phyloP scores from a whole-genome alignment of 768 basidiomycete genomes.

The Rhodotorula graminis region DNA sequence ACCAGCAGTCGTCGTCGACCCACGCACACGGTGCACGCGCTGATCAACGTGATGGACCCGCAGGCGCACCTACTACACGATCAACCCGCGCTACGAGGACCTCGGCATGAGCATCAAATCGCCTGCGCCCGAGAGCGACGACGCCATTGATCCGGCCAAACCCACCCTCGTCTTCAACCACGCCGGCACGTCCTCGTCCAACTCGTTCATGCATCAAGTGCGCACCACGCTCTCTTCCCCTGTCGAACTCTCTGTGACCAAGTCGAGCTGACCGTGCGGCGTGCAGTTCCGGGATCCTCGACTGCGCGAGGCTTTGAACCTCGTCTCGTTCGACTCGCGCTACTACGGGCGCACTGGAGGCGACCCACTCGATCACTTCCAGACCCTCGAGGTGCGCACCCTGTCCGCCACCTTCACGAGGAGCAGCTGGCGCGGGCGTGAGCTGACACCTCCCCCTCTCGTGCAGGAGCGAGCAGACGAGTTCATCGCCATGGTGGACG shows the following conservation, averaged over 20 bases:
- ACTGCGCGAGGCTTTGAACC: conserved; percentile 8
- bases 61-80: conserved; percentile 20
- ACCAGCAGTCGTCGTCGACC: too few relatives aligned
- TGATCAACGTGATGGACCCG: too few relatives aligned
- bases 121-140: neutral
- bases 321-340: conserved; percentile 17
- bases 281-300: conserved; percentile 14
- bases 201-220: conserved; percentile 27
- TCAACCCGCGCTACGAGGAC: conserved; percentile 6
- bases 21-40: too few relatives aligned
- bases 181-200: conserved; percentile 9
- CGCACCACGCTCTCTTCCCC: neutral
- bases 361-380: neutral
- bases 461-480: conserved; percentile 28
- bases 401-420: too few relatives aligned
- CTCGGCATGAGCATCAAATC: neutral
- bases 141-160: conserved; percentile 1
- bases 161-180: conserved; percentile 13
- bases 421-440: too few relatives aligned
- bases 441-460: neutral
- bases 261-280: neutral
- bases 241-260: too few relatives aligned
- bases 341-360: conserved; percentile 14
- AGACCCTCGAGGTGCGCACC: conserved; percentile 12
- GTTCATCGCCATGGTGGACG: conserved; percentile 18